phyloP scores from a whole-genome alignment of 2,329 filamentous ascomycete species.

The Trichophyton simii region DNA sequence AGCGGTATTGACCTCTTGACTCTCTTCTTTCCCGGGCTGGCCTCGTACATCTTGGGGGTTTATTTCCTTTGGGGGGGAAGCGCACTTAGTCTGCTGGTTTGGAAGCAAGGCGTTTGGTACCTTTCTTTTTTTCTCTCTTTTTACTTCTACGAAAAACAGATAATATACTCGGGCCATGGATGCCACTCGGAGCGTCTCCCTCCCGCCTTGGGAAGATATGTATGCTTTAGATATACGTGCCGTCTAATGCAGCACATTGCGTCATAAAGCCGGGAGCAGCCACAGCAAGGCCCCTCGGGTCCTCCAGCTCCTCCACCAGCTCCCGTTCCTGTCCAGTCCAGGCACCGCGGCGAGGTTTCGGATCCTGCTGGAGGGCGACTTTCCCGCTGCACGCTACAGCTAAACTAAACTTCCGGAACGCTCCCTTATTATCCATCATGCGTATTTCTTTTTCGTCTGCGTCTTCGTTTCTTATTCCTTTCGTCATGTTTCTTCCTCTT shows the following conservation, averaged over 20 bases:
- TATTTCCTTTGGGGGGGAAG: background rate
- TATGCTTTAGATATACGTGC: background rate
- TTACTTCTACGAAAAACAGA: background rate
- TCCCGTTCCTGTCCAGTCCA: too few species aligned
- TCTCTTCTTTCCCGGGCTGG: background rate
- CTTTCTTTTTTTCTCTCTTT: background rate
- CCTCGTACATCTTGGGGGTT: background rate
- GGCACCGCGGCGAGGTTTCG: background rate
- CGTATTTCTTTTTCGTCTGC: too few species aligned
- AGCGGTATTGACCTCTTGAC: constrained; percentile 39
- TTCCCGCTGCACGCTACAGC: too few species aligned
- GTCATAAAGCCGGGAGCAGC: background rate
- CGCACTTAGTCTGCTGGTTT: background rate
- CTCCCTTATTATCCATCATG: too few species aligned
- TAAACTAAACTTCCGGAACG: background rate
- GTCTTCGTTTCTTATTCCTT: background rate
- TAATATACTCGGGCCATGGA: background rate
- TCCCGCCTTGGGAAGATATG: background rate
- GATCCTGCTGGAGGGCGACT: background rate
- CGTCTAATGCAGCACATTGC: background rate
- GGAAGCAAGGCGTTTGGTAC: constrained; percentile 2
- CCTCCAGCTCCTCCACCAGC: too few species aligned
- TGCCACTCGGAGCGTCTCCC: background rate
- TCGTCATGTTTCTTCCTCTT: too few species aligned
- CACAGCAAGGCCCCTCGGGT: too few species aligned